A percentile compares a stretch with the other conserved stretches of the same genome.
Evolutionary conservation across 768 basidiomycete species (phyloP).

Genomic region (Pulveroboletus frians): DNA sequence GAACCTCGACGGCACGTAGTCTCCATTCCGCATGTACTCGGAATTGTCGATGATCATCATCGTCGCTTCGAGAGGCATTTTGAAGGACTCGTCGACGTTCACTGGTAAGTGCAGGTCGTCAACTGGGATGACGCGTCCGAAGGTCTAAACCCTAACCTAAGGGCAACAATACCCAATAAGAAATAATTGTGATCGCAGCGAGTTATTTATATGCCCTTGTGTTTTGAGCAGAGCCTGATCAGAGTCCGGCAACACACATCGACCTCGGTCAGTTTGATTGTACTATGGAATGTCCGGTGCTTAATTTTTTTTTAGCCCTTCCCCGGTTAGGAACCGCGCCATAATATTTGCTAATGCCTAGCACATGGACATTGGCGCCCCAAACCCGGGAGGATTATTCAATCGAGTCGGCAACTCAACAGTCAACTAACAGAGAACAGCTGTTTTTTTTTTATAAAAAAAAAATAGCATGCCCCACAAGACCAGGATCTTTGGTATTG

Average conservation of each 20-base stretch:
- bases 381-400: neutral
- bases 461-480: neutral
- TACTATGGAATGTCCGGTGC: neutral
- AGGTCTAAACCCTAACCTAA: slow-evolving; percentile 19
- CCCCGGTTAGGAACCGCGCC: neutral
- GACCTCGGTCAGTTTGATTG: neutral
- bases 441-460: too few species aligned
- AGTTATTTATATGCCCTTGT: too few species aligned
- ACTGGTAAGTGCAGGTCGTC: slow-evolving; percentile 3
- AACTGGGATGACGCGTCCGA: slow-evolving; percentile 26
- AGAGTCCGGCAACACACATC: too few species aligned
- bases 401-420: neutral
- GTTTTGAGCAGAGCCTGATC: too few species aligned
- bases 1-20: slow-evolving; percentile 82
- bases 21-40: slow-evolving; percentile 94
- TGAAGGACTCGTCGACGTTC: slow-evolving; percentile 19
- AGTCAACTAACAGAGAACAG: neutral
- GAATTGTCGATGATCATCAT: slow-evolving; percentile 98
- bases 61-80: slow-evolving; percentile 96
- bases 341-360: neutral
- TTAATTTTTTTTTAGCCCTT: neutral
- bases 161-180: neutral
- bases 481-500: neutral
- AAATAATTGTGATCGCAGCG: too few species aligned
- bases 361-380: neutral